Base-by-base conservation (phyloP, 2,329 filamentous ascomycete species). In the Cladosporium sp. region DNA sequence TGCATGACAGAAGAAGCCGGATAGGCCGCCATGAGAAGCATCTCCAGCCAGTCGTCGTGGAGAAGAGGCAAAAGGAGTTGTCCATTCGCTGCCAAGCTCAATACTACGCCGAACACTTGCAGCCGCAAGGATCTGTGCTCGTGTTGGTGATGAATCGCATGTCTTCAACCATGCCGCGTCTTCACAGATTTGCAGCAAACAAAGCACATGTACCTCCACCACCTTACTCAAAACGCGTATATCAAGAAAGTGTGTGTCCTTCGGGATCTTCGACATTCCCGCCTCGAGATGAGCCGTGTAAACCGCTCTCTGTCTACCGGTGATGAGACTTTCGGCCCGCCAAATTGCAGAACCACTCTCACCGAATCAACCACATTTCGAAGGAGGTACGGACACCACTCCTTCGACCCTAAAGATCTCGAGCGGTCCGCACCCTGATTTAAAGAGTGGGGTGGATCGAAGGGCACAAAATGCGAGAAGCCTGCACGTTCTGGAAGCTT, bases 341-440 rank as follows among this genome's bases (percentile, higher is more conserved):
- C 27, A 48, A 13, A 32, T 48, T 40, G 29, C 45, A 22, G 29
- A 48, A 41, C 37, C 41, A 18, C 37, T 48, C 45, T 24, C 37
- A 27, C 45, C 45, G 45, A 41, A 48, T 48, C 45, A 48, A 18
- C 44, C 13, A 18, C 24, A 11, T n/a, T 29, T 40, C 34, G 20
- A 36, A n/a, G n/a, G n/a, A n/a, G n/a, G n/a, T 30, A 19, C 34
- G 34, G 34, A 41, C 37, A 36, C 24, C 45, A 32, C 37, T 32
- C 37, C n/a, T 24, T 48, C 40, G 37, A 18, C 8, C 15, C 45
- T 48, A n/a, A 13, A 34, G n/a, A 20, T 20, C 37, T 40, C 18
- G 45, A 41, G 13, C 45, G 37, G 45, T 48, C 45, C 45, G 37
- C 27, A 41, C 17, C 17, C 18, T 24, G n/a, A 36, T 40, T 12